phyloP scores from a whole-genome alignment of 106 monocot species.

The Phalaenopsis equestris region DNA sequence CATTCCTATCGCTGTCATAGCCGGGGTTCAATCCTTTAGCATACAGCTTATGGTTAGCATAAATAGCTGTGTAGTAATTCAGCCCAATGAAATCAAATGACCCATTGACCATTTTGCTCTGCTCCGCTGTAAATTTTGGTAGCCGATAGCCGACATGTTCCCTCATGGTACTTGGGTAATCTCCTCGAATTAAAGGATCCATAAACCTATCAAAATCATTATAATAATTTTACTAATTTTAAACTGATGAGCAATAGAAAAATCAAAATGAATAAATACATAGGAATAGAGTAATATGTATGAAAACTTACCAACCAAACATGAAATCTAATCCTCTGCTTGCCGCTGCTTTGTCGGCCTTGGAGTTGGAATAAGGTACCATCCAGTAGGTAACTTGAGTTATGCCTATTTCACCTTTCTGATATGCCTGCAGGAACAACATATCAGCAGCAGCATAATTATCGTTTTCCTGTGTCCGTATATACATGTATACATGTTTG shows the following conservation, averaged over 20 bases:
- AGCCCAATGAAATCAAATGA: constrained; percentile 13
- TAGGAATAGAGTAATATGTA: neutral
- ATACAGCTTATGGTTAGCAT: neutral
- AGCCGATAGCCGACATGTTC: neutral
- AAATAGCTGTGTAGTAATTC: constrained; percentile 11
- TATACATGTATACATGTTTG: too few species aligned
- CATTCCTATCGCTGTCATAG: too few species aligned
- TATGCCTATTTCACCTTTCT: constrained; percentile 9
- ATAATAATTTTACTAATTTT: neutral
- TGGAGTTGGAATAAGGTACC: neutral
- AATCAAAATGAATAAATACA: too few species aligned
- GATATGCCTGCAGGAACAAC: neutral
- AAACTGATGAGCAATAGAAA: neutral
- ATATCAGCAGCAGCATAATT: too few species aligned
- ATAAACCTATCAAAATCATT: constrained; percentile 1
- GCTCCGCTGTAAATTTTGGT: neutral
- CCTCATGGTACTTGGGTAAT: constrained; percentile 7
- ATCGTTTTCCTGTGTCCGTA: too few species aligned
- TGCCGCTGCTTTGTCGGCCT: neutral
- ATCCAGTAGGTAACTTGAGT: neutral
- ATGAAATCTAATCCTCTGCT: neutral
- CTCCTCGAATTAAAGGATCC: constrained; percentile 3
- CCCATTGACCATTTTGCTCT: neutral
- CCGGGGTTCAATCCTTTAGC: too few species aligned
- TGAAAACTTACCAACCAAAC: neutral